Conservation (phyloP, 1,139 yeast species). For the Geotrichum citri-aurantii region DNA sequence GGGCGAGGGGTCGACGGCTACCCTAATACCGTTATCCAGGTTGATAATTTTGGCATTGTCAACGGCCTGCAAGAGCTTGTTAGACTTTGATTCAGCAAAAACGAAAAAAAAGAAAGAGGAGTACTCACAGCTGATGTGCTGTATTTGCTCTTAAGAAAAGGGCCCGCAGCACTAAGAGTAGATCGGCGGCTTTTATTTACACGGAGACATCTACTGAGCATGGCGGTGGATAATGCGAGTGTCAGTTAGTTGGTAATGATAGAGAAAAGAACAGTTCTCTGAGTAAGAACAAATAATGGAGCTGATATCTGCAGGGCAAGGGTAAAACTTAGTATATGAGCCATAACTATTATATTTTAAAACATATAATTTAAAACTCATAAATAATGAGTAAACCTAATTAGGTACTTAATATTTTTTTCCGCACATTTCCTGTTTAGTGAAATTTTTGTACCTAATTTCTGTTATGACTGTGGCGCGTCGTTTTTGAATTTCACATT, state of each 20-base stretch:
- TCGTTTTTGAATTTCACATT: background rate
- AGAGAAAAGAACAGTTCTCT: background rate
- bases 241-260: background rate
- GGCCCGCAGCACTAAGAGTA: background rate
- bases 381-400: no score
- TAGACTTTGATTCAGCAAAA: background rate
- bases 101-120: background rate
- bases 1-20: conserved; percentile 81
- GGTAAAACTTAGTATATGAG: background rate
- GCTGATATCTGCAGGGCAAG: background rate
- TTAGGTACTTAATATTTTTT: background rate
- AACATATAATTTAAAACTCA: background rate
- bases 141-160: background rate
- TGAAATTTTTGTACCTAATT: background rate
- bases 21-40: conserved; percentile 69
- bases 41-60: conserved; percentile 29
- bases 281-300: background rate
- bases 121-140: conserved; percentile 4
- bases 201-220: conserved; percentile 10
- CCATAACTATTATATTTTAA: no score
- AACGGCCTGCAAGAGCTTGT: background rate
- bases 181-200: background rate
- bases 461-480: background rate
- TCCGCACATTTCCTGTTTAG: background rate
- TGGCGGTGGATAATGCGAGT: background rate